Evolutionary conservation across 208 protist species (phyloP), one percentile per base, ranked within the genome.

Genomic region (Zelonia costaricensis): DNA sequence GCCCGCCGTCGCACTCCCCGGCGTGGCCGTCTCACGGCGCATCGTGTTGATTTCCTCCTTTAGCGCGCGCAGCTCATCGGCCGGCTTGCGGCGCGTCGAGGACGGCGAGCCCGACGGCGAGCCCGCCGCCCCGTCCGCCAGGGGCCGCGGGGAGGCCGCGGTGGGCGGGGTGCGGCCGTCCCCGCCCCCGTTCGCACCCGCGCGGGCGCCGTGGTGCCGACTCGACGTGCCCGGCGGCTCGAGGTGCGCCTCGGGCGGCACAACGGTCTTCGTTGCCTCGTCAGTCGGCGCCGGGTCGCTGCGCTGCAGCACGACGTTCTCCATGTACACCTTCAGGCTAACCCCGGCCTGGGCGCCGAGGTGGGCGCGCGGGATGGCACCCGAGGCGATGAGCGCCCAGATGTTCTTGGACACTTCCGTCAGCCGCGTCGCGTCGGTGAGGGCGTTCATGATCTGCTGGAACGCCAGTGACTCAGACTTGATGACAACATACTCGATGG

Each of bases 401-500:
- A 93, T 51, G 23, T 22, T 62, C 59, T 86, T 84, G 35, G 78
- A 77, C 51, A 71, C 80, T 36, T 85, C 76, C 15, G 81, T 76
- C 22, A 81, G 47, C 31, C 42, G 49, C 8, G 53, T 9, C 7
- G 56, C 45, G 22, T 75, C 63, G 8, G 62, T 20, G 15, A 80
- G 42, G 22, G 18, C 62, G 23, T 68, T 52, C 3, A 55, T 51
- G 9, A 90, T 38, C 30, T 79, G 80, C 45, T 88, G 69, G 28
- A 81, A 84, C 0, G 75, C 72, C 4, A 80, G 52, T 22, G 59
- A 58, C 61, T 88, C 76, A 3, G 54, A 64, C 10, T 62, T 45
- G 18, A 92, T 45, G 30, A 84, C 36, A 10, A 79, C 38, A 63
- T 83, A 86, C 61, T 93, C 82, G 22, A 93, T 56, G 5, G 78